Conservation (phyloP, 2,329 filamentous ascomycete genomes). For the Chaetomium globosum region DNA sequence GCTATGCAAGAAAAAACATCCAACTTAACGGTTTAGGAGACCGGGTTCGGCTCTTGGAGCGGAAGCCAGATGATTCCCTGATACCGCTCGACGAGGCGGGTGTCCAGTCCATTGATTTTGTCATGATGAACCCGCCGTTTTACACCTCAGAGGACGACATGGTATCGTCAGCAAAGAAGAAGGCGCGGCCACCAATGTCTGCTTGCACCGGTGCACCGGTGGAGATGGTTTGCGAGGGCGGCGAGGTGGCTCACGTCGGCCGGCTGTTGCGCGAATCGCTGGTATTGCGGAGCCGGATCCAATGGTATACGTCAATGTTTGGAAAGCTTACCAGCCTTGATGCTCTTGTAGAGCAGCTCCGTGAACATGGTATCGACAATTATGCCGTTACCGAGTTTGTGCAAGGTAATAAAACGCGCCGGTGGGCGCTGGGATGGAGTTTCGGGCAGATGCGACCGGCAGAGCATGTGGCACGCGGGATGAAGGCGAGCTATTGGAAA, state of each 20-base stretch:
- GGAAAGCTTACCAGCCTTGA: conserved; percentile 75
- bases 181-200: conserved; percentile 68
- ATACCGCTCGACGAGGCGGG: conserved; percentile 63
- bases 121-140: conserved; percentile 95
- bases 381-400: conserved; percentile 81
- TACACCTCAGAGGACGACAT: conserved; percentile 77
- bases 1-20: conserved; percentile 69
- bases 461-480: conserved; percentile 49
- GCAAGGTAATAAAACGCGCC: conserved; percentile 74
- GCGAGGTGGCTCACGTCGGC: conserved; percentile 89
- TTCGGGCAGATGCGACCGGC: conserved; percentile 69
- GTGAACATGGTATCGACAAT: conserved; percentile 65
- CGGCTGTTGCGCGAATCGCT: conserved; percentile 55
- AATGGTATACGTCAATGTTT: conserved; percentile 92
- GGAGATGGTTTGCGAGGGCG: conserved; percentile 80
- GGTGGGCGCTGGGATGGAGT: conserved; percentile 91
- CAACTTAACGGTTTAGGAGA: conserved; percentile 63
- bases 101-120: conserved; percentile 68
- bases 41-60: conserved; percentile 66
- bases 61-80: conserved; percentile 55
- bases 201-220: conserved; percentile 74
- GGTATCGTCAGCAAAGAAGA: conserved; percentile 63
- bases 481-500: conserved; percentile 46
- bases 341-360: conserved; percentile 61
- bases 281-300: conserved; percentile 55